phyloP scores from a whole-genome alignment of 2,329 filamentous ascomycete genomes.

The Verticillium klebahnii region DNA sequence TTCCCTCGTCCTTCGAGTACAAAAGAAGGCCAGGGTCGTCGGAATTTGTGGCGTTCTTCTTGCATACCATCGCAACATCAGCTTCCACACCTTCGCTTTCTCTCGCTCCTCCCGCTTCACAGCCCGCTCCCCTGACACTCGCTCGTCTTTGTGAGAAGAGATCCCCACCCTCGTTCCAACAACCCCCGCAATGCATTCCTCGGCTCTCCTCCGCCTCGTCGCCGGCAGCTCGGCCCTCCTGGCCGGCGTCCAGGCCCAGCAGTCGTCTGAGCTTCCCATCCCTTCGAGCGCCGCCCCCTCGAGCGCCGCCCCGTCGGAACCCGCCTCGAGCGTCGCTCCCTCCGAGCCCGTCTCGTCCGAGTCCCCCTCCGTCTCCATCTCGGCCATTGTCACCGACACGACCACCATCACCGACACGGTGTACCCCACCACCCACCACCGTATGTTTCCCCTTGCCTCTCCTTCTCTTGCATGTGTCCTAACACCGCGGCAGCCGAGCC shows the following conservation, averaged over 20 bases:
- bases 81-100: neutral
- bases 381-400: neutral
- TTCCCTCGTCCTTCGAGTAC: neutral
- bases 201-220: constrained; percentile 1
- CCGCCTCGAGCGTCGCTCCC: neutral
- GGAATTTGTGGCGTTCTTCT: neutral
- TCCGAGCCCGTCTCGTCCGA: neutral
- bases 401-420: neutral
- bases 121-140: neutral
- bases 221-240: constrained; percentile 5
- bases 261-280: neutral
- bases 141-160: neutral
- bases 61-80: constrained; percentile 2
- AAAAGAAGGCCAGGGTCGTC: neutral
- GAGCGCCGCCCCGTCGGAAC: neutral
- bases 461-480: no score
- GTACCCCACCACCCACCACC: neutral
- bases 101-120: neutral
- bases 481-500: neutral
- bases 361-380: neutral
- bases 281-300: neutral
- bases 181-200: constrained; percentile 2
- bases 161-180: neutral
- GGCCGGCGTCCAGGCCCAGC: constrained; percentile 8
- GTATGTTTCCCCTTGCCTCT: no score